phyloP scores from a whole-genome alignment of 1,139 yeast genomes.

The Saccharomyces hybrid region DNA sequence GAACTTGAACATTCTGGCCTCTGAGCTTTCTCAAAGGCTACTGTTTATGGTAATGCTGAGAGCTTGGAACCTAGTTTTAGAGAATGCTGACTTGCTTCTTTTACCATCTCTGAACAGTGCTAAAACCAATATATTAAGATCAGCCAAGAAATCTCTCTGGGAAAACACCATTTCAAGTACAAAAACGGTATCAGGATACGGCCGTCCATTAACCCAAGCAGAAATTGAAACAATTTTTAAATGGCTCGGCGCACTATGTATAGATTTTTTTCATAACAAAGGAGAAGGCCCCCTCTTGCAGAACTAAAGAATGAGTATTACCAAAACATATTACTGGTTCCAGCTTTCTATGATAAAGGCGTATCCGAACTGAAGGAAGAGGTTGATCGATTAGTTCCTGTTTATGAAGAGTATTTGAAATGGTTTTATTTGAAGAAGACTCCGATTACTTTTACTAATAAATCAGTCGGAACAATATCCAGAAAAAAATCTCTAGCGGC shows the following conservation, averaged over 20 bases:
- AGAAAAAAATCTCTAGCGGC: background rate
- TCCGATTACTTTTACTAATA: constrained; percentile 5
- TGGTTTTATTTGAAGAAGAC: constrained; percentile 20
- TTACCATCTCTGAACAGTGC: constrained; percentile 59
- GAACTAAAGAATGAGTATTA: constrained; percentile 57
- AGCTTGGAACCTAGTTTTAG: constrained; percentile 65
- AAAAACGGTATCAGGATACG: constrained; percentile 38
- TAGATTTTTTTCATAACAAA: constrained; percentile 69
- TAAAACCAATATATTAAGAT: constrained; percentile 38
- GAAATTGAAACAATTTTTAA: constrained; percentile 66
- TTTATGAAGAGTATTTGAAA: constrained; percentile 42
- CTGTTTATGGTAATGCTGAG: constrained; percentile 63
- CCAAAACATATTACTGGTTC: constrained; percentile 56
- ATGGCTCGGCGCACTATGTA: constrained; percentile 61
- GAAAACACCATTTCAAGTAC: constrained; percentile 25
- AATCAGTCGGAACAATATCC: background rate
- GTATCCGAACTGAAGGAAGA: constrained; percentile 46
- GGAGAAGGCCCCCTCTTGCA: constrained; percentile 78
- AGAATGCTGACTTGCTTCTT: constrained; percentile 58
- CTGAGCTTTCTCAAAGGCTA: constrained; percentile 51
- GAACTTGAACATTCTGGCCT: constrained; percentile 60
- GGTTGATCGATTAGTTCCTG: constrained; percentile 51
- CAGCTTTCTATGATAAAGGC: constrained; percentile 59
- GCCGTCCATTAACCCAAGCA: constrained; percentile 46
- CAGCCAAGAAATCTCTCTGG: constrained; percentile 36